Evolutionary conservation across 441 rosid genomes (phyloP).

Genomic region (Raphanus hybrid): DNA sequence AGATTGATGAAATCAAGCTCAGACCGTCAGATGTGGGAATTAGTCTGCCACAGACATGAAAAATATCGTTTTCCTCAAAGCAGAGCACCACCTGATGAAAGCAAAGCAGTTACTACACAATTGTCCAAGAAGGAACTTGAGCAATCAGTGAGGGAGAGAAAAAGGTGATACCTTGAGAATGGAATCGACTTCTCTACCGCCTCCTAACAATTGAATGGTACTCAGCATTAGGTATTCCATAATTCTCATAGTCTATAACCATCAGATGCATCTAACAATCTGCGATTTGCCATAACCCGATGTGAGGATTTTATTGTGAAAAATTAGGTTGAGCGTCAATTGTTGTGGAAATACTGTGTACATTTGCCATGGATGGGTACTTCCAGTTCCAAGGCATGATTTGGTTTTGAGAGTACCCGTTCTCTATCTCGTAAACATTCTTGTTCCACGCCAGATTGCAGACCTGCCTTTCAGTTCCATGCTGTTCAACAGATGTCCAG

Average conservation of each 20-base stretch:
- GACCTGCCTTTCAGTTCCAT: constrained; percentile 98
- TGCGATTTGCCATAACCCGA: constrained; percentile 51
- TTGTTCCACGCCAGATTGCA: constrained; percentile 98
- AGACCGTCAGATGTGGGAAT: too few relatives aligned
- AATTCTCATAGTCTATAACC: constrained; percentile 80
- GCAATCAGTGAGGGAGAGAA: background rate
- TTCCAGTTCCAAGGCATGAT: constrained; percentile 85
- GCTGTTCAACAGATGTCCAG: constrained; percentile 30
- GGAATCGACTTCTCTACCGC: constrained; percentile 54
- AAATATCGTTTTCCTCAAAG: background rate
- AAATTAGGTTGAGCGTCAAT: too few relatives aligned
- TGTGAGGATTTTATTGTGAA: too few relatives aligned
- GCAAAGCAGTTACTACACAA: background rate
- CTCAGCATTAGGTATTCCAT: constrained; percentile 55
- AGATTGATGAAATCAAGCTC: too few relatives aligned
- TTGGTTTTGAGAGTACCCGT: constrained; percentile 96
- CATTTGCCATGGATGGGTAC: constrained; percentile 94
- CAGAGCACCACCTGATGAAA: background rate
- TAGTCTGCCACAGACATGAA: too few relatives aligned
- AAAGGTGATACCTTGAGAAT: background rate
- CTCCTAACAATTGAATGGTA: constrained; percentile 84
- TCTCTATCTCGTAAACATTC: constrained; percentile 96
- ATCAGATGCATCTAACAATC: constrained; percentile 96
- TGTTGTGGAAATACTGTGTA: constrained; percentile 25
- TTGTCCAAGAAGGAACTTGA: background rate